Evolutionary conservation across 345 rosid species (phyloP).

Genomic region (Populus davidiana): DNA sequence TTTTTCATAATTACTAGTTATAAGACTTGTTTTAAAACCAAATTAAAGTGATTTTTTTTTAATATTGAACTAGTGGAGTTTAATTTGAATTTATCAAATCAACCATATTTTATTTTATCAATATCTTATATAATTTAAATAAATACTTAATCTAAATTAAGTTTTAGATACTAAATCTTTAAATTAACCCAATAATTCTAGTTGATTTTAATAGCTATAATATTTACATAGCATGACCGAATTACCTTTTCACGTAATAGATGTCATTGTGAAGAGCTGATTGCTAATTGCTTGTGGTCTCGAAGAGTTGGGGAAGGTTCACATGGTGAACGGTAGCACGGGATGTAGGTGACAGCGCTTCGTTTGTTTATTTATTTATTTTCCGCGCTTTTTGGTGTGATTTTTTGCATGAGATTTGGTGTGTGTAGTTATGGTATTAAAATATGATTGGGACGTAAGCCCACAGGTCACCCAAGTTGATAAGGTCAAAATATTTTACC

Average conservation of each 20-base stretch:
- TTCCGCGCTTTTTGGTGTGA: neutral
- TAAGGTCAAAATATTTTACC: neutral
- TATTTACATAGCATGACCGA: conserved; percentile 1
- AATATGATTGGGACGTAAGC: conserved; percentile 4
- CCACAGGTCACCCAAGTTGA: neutral
- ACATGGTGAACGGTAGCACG: conserved; percentile 38
- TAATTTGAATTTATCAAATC: too few relatives aligned
- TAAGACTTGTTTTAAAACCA: too few relatives aligned
- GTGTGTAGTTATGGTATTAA: neutral
- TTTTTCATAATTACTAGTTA: too few relatives aligned
- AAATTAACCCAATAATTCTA: too few relatives aligned
- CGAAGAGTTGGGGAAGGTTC: conserved; percentile 12
- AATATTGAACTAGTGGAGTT: too few relatives aligned
- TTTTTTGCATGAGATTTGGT: conserved; percentile 1
- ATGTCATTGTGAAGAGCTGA: conserved; percentile 9
- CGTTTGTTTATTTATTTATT: too few relatives aligned
- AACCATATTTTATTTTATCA: too few relatives aligned
- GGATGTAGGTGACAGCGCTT: conserved; percentile 23
- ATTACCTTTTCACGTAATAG: neutral
- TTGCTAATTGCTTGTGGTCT: conserved; percentile 2
- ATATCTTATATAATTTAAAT: too few relatives aligned
- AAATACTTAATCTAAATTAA: too few relatives aligned
- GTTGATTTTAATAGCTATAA: too few relatives aligned
- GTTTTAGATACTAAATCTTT: too few relatives aligned
- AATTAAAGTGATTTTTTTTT: too few relatives aligned